Base-by-base conservation (phyloP, 805 yeast genomes). In the Candida palmyrensis region DNA sequence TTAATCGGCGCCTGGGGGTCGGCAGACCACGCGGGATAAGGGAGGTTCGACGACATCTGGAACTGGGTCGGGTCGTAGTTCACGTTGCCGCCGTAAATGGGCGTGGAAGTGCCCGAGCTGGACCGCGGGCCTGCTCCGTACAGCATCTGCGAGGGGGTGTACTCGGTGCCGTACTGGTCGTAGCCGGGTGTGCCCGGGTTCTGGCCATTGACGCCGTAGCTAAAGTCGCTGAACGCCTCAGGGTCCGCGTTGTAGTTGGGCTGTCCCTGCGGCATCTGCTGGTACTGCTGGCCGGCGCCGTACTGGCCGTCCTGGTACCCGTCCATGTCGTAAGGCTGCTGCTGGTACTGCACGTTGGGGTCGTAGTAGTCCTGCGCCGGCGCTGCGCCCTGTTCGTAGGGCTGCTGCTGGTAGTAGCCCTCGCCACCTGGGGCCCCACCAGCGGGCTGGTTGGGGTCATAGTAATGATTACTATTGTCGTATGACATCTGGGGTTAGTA, bases 21-120 rank as follows among this genome's bases (percentile, higher is more conserved):
- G 29, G 95, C 95, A 17, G 96, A 85, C 98, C 98, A 92, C 32
- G 98, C 97, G 27, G 99, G 98, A 59, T 90, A 92, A 21, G 98
- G 99, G 59, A 92, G 88, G 77, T 48, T 95, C 72, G 64, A 82
- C 48, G 57, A 86, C 81, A 71, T 79, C 65, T 51, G 84, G 64
- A 54, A 77, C 58, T 51, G 79, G 6, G 78, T 66, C 21, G 83
- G 82, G 49, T 78, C 82, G 49, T 75, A 71, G 31, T 41, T 42
- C 33, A 67, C 71, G 40, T 71, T 73, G 36, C 78, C 77, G 25
- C 92, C 94, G 54, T 84, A 84, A 46, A 86, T 77, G 14, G 98
- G 97, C 26, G 98, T 92, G 2, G 96, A 86, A 27, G 96, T 86
- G 41, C 97, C 97, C 9, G 94, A 80, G 18, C 22, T 18, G 1